phyloP scores from a whole-genome alignment of 495 filamentous ascomycete species.

The Viridothelium virens region DNA sequence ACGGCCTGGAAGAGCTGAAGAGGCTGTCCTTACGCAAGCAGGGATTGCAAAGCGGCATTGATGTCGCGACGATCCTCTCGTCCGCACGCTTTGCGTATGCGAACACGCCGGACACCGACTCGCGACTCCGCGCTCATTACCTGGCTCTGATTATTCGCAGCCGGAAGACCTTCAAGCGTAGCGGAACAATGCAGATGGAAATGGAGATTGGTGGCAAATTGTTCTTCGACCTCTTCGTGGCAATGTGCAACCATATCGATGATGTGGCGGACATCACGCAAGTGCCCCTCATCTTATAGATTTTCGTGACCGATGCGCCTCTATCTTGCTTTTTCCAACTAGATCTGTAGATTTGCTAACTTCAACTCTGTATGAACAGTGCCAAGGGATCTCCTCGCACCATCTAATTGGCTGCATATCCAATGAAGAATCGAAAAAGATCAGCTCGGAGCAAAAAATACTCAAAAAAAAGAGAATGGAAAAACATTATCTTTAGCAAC shows the following conservation, averaged over 20 bases:
- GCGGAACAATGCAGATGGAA: conserved; percentile 95
- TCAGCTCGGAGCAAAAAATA: conserved; percentile 8
- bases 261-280: conserved; percentile 62
- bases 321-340: neutral
- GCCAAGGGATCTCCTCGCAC: conserved; percentile 12
- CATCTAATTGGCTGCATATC: conserved; percentile 9
- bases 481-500: conserved; percentile 11
- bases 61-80: conserved; percentile 77
- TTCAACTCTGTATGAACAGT: neutral
- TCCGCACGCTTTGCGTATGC: conserved; percentile 90
- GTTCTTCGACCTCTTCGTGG: conserved; percentile 96
- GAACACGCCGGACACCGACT: conserved; percentile 85
- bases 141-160: conserved; percentile 88
- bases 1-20: conserved; percentile 76
- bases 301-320: neutral
- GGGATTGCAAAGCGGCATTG: conserved; percentile 76
- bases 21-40: conserved; percentile 80
- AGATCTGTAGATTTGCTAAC: conserved; percentile 1
- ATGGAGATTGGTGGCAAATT: conserved; percentile 87
- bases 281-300: conserved; percentile 20
- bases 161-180: conserved; percentile 89
- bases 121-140: conserved; percentile 84
- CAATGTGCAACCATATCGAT: conserved; percentile 94
- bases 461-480: conserved; percentile 4
- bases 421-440: conserved; percentile 11